A percentile compares a stretch with the other conserved stretches of the same genome.
Conservation (phyloP, 306 rosid species). For the Erythrophleum fordii region DNA sequence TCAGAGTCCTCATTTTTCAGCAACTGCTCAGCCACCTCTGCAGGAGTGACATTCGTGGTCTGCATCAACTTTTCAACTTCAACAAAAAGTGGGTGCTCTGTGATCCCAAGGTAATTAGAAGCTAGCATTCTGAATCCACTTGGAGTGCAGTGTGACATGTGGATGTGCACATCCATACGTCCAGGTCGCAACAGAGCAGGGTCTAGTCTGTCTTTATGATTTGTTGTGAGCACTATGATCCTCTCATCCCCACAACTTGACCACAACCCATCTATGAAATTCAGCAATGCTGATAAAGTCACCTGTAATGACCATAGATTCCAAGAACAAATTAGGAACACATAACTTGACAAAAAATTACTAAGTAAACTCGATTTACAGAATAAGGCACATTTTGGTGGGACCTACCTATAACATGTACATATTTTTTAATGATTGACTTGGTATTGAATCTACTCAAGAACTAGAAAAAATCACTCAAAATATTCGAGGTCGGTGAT, state of each 20-base stretch:
- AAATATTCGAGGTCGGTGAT: no score
- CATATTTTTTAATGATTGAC: no score
- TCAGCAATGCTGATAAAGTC: slow-evolving; percentile 44
- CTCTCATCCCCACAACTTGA: slow-evolving; percentile 49
- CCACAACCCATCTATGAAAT: slow-evolving; percentile 49
- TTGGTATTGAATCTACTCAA: no score
- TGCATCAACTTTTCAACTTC: slow-evolving; percentile 22
- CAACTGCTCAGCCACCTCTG: slow-evolving; percentile 47
- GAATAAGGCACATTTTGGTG: neutral
- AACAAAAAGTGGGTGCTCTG: slow-evolving; percentile 40
- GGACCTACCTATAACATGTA: no score
- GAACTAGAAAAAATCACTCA: no score
- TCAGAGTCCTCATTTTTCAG: slow-evolving; percentile 37
- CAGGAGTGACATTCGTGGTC: slow-evolving; percentile 45
- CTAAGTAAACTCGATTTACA: neutral
- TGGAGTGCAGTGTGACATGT: slow-evolving; percentile 46
- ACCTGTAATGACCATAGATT: slow-evolving; percentile 23
- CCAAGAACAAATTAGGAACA: neutral
- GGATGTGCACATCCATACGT: slow-evolving; percentile 47
- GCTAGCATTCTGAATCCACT: slow-evolving; percentile 43
- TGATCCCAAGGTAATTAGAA: slow-evolving; percentile 35
- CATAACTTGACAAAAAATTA: no score
- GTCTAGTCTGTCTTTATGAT: slow-evolving; percentile 43
- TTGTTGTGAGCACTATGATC: slow-evolving; percentile 45
- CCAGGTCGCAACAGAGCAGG: slow-evolving; percentile 50